Base-by-base conservation (phyloP, 305 asterid species). In the Fraxinus velutina region DNA sequence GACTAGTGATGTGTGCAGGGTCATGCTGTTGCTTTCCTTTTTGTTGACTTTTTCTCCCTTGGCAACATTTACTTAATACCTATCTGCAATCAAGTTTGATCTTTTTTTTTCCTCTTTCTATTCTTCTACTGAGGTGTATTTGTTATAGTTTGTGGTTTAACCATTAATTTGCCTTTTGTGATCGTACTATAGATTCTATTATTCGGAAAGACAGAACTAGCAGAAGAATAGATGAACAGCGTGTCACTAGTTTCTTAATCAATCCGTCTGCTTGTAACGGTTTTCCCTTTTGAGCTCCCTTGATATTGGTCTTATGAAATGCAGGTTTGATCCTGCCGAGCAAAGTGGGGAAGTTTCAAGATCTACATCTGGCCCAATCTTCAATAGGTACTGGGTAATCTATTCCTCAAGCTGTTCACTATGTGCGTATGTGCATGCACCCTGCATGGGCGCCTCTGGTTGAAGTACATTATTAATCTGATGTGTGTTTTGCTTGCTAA, bases 341-440 rank as follows among this genome's bases (percentile, higher is more conserved):
- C 99, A 92, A 86, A 97, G 99, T 84, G 98, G 97, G 81, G 99
- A 92, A 84, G 90, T 91, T 78, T 84, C 92, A 2, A 90, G 98
- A 84, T 86, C 97, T 47, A 78, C 88, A 64, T 74, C 89, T 71
- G 92, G 86, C n/a, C 93, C 97, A 80, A 82, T 90, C 47, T 83
- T 91, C 73, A 93, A 87, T 80, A 88, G 98, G 99, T 96, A 87
- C 73, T 72, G 6, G 21, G 75, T 30, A 12, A 70, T 70, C 37
- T 29, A 68, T 29, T 55, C 10, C 27, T 50, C 44, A 57, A 7
- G 1, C 71, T 7, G 32, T 47, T 70, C 78, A 6, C 22, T 71
- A 57, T 33, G 24, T 21, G 75, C 33, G 30, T 73, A 10, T 66
- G 57, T 80, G 74, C 19, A 81, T 66, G 9, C 60, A 15, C 79